Evolutionary conservation across 257 asterid species (phyloP).

Genomic region (Scutellaria barbata): DNA sequence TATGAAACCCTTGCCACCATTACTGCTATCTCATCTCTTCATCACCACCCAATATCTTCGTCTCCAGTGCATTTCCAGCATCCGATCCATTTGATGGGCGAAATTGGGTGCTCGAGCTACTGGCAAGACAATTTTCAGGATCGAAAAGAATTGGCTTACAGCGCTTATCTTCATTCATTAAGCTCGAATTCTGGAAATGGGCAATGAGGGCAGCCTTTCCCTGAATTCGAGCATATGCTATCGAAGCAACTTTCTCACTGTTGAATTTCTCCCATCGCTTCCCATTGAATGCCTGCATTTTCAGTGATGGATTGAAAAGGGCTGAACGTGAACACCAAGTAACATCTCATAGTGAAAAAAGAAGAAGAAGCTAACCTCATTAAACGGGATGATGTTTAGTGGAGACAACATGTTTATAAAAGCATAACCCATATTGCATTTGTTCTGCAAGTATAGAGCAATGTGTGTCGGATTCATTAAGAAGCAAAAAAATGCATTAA

Average conservation of each 20-base stretch:
- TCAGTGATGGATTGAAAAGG: neutral
- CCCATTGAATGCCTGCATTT: slow-evolving; percentile 67
- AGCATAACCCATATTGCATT: slow-evolving; percentile 91
- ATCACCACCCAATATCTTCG: slow-evolving; percentile 15
- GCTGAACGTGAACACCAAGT: neutral
- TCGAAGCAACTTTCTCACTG: slow-evolving; percentile 75
- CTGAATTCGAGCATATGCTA: slow-evolving; percentile 86
- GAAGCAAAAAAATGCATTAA: neutral
- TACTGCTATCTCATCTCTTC: slow-evolving; percentile 40
- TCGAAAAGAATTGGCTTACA: slow-evolving; percentile 74
- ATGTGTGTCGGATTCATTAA: slow-evolving; percentile 10
- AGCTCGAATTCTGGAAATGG: slow-evolving; percentile 84
- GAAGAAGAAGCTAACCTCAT: slow-evolving; percentile 49
- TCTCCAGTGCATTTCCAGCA: neutral
- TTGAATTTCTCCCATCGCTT: slow-evolving; percentile 85
- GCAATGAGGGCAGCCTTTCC: slow-evolving; percentile 70
- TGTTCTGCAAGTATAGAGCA: slow-evolving; percentile 59
- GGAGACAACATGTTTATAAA: slow-evolving; percentile 86
- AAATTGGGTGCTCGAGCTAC: slow-evolving; percentile 31
- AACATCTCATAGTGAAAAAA: neutral
- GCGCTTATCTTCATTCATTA: slow-evolving; percentile 80
- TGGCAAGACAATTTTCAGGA: slow-evolving; percentile 49
- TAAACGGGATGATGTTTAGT: slow-evolving; percentile 62
- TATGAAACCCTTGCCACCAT: neutral
- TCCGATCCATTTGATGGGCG: slow-evolving; percentile 33